Evolutionary conservation across 2,329 filamentous ascomycete species (phyloP).

Genomic region (Aspergillus thermomutatus): DNA sequence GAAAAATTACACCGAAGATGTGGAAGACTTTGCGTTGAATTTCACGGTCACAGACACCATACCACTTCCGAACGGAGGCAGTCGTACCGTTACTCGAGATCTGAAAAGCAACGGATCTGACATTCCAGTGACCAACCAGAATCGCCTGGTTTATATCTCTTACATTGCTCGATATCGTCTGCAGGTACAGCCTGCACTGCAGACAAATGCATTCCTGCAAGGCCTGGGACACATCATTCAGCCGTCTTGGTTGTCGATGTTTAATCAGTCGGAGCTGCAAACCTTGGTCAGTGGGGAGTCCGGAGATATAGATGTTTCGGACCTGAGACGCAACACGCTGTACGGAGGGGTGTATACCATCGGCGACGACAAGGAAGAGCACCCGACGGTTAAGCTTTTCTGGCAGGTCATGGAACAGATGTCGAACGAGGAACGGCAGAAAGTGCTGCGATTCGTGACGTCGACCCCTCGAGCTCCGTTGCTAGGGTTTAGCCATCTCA

Average conservation of each 20-base stretch:
- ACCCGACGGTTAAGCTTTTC: constrained; percentile 80
- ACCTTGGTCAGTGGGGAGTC: constrained; percentile 87
- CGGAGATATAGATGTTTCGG: constrained; percentile 79
- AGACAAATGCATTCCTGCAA: constrained; percentile 82
- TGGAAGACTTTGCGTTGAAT: constrained; percentile 76
- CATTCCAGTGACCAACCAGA: constrained; percentile 81
- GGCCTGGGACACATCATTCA: constrained; percentile 86
- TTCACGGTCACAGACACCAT: constrained; percentile 81
- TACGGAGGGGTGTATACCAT: constrained; percentile 88
- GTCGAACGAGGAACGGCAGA: constrained; percentile 71
- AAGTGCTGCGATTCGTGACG: constrained; percentile 93
- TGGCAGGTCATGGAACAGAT: constrained; percentile 84
- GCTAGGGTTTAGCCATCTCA: constrained; percentile 81
- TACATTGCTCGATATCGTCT: constrained; percentile 86
- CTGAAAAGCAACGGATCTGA: constrained; percentile 74
- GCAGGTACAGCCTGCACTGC: constrained; percentile 71
- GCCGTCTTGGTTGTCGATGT: constrained; percentile 94
- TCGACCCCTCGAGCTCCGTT: constrained; percentile 87
- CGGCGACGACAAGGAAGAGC: constrained; percentile 83
- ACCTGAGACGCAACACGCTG: constrained; percentile 76
- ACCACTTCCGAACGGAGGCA: constrained; percentile 50
- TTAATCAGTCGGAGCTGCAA: constrained; percentile 93
- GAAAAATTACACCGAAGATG: constrained; percentile 81
- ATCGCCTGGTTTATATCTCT: constrained; percentile 89
- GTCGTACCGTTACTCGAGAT: constrained; percentile 66